Percentiles rank a stretch among this genome's conserved stretches.
These are phyloP conservation scores for Lyophyllum semitale DNA, from an alignment of 768 basidiomycete species.

Conservation along the genomic window DNA sequence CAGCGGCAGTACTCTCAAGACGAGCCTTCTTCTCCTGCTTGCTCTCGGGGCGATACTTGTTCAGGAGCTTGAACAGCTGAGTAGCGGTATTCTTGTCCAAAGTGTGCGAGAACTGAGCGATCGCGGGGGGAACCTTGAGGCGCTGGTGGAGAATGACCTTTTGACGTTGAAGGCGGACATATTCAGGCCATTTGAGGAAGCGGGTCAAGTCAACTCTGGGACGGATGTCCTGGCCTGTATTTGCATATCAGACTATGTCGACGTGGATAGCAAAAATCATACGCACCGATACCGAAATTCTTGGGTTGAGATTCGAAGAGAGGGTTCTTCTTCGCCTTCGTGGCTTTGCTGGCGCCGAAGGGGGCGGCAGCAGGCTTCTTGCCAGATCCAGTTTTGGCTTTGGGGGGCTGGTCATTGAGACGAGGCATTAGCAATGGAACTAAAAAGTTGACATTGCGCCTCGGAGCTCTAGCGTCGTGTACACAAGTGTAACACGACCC, in stretches of 20 bases:
- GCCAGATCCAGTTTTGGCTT: constrained; percentile 66
- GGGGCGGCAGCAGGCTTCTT: constrained; percentile 89
- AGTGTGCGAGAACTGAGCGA: constrained; percentile 96
- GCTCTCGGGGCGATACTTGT: constrained; percentile 95
- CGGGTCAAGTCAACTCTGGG: constrained; percentile 89
- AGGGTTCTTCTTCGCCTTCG: constrained; percentile 89
- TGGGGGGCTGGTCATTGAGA: constrained; percentile 95
- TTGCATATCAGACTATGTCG: background rate
- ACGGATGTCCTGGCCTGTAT: constrained; percentile 87
- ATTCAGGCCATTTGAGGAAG: constrained; percentile 99
- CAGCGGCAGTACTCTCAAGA: constrained; percentile 75
- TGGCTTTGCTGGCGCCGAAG: constrained; percentile 73
- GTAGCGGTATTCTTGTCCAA: constrained; percentile 99
- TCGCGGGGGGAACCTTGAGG: constrained; percentile 96
- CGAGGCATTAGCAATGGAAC: constrained; percentile 54
- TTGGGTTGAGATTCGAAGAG: constrained; percentile 89
- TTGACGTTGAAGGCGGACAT: constrained; percentile 95
- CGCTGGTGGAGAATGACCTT: constrained; percentile 98
- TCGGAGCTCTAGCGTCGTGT: constrained; percentile 59
- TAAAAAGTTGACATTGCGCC: constrained; percentile 36
- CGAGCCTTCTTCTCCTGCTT: constrained; percentile 98
- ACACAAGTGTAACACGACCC: constrained; percentile 31
- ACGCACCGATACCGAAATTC: constrained; percentile 93
- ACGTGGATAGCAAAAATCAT: background rate
- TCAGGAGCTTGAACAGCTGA: constrained; percentile 95